phyloP scores from a whole-genome alignment of 83 land plant genomes.

The Larix sibirica region DNA sequence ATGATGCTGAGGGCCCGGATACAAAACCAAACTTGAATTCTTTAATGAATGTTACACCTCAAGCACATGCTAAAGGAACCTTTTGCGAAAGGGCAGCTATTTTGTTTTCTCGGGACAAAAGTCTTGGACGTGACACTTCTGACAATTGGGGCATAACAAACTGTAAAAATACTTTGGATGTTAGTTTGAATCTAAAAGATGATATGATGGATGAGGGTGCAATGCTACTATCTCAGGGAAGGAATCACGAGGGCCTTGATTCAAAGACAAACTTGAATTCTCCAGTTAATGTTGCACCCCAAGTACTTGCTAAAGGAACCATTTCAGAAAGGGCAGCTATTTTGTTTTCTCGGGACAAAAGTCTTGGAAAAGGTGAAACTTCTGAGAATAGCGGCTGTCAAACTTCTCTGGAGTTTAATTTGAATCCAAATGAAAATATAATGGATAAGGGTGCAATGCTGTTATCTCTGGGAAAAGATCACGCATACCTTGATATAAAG shows the following conservation, averaged over 20 bases:
- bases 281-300: neutral
- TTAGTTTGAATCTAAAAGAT: neutral
- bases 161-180: neutral
- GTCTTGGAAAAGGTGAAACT: neutral
- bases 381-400: neutral
- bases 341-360: constrained; percentile 8
- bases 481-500: neutral
- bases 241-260: neutral
- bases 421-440: neutral
- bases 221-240: neutral
- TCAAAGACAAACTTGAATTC: neutral
- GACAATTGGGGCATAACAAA: neutral
- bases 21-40: neutral
- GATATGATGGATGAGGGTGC: neutral
- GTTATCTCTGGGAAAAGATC: neutral
- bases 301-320: neutral
- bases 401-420: neutral
- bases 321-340: constrained; percentile 6
- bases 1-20: neutral
- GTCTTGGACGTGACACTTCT: neutral
- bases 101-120: neutral
- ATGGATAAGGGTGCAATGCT: neutral
- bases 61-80: neutral
- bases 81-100: neutral
- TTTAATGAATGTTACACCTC: neutral